These are phyloP conservation scores for Diaporthe velutina DNA, from an alignment of 2,329 filamentous ascomycete genomes.

Conservation along the genomic window DNA sequence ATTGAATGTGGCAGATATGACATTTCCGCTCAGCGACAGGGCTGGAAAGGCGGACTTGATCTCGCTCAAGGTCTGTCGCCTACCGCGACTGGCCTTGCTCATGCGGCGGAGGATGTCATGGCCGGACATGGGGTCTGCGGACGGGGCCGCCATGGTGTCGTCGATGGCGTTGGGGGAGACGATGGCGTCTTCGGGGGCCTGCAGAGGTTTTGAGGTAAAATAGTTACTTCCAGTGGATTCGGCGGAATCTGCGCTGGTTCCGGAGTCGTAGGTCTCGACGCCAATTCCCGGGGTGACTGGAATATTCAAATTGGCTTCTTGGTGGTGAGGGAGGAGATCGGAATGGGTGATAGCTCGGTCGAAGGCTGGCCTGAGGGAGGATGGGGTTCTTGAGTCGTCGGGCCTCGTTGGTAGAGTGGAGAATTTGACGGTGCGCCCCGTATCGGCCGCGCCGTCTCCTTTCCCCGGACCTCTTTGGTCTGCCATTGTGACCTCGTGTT, in stretches of 20 bases:
- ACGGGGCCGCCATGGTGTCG: constrained; percentile 39
- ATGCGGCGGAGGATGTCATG: constrained; percentile 58
- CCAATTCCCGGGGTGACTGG: constrained; percentile 58
- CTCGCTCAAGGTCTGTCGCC: constrained; percentile 66
- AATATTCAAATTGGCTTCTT: constrained; percentile 49
- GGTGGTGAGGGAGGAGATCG: constrained; percentile 51
- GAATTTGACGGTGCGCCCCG: constrained; percentile 38
- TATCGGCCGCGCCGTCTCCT: constrained; percentile 38
- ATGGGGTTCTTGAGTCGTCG: constrained; percentile 28
- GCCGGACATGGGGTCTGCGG: constrained; percentile 47
- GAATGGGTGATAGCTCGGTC: constrained; percentile 41
- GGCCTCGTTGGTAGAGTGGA: constrained; percentile 36
- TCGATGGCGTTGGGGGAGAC: constrained; percentile 43
- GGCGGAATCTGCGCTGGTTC: constrained; percentile 40
- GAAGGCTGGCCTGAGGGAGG: constrained; percentile 31
- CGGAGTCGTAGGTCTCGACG: constrained; percentile 48
- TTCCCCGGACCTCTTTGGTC: constrained; percentile 36
- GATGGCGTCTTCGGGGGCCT: constrained; percentile 41
- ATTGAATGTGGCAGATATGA: constrained; percentile 76
- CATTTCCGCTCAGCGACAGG: constrained; percentile 71
- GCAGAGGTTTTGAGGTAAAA: constrained; percentile 44
- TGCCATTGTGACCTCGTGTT: constrained; percentile 38
- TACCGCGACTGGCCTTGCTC: constrained; percentile 57
- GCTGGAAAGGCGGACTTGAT: constrained; percentile 69
- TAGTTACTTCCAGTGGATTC: constrained; percentile 44